Conservation (phyloP, 2,329 filamentous ascomycete genomes). For the Colletotrichum tamarilloi region DNA sequence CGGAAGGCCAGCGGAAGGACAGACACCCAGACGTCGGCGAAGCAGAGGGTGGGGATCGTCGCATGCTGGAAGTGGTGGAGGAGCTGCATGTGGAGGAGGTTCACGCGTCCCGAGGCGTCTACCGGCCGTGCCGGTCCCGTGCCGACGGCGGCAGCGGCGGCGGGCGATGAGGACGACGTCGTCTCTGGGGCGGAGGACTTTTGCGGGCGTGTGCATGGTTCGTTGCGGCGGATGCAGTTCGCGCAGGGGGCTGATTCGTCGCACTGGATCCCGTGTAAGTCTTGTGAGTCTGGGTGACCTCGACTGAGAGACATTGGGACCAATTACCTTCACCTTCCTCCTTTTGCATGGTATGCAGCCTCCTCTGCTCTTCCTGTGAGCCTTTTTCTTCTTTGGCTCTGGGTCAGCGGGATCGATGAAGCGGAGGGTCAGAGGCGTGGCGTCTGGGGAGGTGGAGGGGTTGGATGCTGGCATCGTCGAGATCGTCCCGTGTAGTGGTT, state of each 20-base stretch:
- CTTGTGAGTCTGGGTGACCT: not conserved
- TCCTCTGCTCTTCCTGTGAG: slow-evolving; percentile 43
- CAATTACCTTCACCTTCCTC: slow-evolving; percentile 44
- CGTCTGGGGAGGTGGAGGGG: not conserved
- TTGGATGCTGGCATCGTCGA: not conserved
- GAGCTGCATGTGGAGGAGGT: slow-evolving; percentile 45
- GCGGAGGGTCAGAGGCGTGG: not conserved
- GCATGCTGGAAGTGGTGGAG: slow-evolving; percentile 44
- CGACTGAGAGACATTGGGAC: not conserved
- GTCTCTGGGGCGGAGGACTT: slow-evolving; percentile 15
- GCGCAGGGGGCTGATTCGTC: slow-evolving; percentile 42
- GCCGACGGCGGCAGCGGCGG: not conserved
- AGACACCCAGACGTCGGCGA: slow-evolving; percentile 41
- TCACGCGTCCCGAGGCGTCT: slow-evolving; percentile 33
- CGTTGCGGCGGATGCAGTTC: slow-evolving; percentile 42
- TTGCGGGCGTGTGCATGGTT: slow-evolving; percentile 6
- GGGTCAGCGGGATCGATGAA: not conserved
- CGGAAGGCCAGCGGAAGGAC: slow-evolving; percentile 43
- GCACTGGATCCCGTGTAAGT: slow-evolving; percentile 37
- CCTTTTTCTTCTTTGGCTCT: slow-evolving; percentile 30
- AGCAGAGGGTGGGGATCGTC: slow-evolving; percentile 41
- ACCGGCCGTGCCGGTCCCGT: not conserved
- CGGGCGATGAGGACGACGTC: not conserved
- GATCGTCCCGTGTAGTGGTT: not conserved
- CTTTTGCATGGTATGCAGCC: slow-evolving; percentile 43